Conservation (phyloP, 202 grass and related monocot genomes). For the Bolboschoenoplectus hybrid region DNA sequence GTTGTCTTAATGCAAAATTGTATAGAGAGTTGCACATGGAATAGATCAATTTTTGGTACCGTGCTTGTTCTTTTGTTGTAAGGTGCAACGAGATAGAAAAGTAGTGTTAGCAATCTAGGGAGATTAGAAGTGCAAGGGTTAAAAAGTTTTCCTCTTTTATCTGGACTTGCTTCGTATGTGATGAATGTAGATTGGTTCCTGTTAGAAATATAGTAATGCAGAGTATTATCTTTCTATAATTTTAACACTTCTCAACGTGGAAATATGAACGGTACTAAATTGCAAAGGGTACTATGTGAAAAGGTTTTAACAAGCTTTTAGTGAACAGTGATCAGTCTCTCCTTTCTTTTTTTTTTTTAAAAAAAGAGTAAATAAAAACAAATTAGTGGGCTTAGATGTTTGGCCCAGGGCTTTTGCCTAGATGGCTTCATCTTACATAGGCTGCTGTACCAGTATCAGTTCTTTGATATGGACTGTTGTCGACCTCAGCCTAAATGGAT, state of each 20-base stretch:
- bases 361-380: too few relatives aligned
- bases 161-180: too few relatives aligned
- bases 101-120: slow-evolving; percentile 2
- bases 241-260: not conserved
- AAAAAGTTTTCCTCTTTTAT: not conserved
- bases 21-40: slow-evolving; percentile 18
- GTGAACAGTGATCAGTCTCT: too few relatives aligned
- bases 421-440: not conserved
- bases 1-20: slow-evolving; percentile 13
- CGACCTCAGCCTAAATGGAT: not conserved
- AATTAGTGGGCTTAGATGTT: not conserved
- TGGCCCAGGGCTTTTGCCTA: not conserved
- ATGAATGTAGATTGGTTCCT: not conserved
- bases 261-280: too few relatives aligned
- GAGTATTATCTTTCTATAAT: not conserved
- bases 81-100: not conserved
- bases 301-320: not conserved
- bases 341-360: too few relatives aligned
- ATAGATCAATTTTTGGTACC: slow-evolving; percentile 31
- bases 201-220: not conserved
- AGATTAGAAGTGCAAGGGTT: not conserved
- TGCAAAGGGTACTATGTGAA: not conserved
- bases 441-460: too few relatives aligned
- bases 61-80: slow-evolving; percentile 20
- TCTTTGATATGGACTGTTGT: too few relatives aligned